Evolutionary conservation across 108 stramenopile species (phyloP).

Genomic region (Cyclostephanos tholiformis): DNA sequence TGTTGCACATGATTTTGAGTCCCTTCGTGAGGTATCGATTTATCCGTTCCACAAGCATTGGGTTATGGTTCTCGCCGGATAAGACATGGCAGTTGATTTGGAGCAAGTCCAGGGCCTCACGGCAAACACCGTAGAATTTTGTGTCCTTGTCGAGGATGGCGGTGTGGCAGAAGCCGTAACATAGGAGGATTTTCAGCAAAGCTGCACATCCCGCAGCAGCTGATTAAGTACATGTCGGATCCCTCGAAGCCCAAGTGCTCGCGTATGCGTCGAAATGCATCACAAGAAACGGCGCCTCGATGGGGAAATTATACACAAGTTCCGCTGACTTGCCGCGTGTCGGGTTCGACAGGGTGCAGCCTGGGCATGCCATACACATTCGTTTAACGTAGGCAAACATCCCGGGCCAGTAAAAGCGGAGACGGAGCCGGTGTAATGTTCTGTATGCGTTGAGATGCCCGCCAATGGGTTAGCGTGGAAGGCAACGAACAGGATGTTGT

Average conservation of each 20-base stretch:
- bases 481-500: conserved; percentile 1
- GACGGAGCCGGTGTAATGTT: neutral
- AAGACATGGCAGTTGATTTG: conserved; percentile 1
- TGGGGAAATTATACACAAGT: neutral
- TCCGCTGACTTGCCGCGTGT: neutral
- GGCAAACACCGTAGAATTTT: conserved; percentile 2
- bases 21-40: neutral
- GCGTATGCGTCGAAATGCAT: neutral
- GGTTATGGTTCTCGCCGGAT: conserved; percentile 7
- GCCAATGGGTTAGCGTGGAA: conserved; percentile 10
- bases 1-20: neutral
- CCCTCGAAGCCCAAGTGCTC: neutral
- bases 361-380: neutral
- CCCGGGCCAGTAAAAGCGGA: conserved; percentile 11
- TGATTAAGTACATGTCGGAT: neutral
- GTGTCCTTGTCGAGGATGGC: conserved; percentile 1
- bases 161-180: conserved; percentile 11
- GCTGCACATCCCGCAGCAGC: too few species aligned
- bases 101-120: neutral
- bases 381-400: neutral
- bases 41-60: conserved; percentile 3
- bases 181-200: conserved; percentile 7
- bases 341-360: neutral
- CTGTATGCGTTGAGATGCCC: neutral
- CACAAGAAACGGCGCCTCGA: neutral